phyloP scores from a whole-genome alignment of 2,329 filamentous ascomycete species.

The Chaetothyriales sp. region DNA sequence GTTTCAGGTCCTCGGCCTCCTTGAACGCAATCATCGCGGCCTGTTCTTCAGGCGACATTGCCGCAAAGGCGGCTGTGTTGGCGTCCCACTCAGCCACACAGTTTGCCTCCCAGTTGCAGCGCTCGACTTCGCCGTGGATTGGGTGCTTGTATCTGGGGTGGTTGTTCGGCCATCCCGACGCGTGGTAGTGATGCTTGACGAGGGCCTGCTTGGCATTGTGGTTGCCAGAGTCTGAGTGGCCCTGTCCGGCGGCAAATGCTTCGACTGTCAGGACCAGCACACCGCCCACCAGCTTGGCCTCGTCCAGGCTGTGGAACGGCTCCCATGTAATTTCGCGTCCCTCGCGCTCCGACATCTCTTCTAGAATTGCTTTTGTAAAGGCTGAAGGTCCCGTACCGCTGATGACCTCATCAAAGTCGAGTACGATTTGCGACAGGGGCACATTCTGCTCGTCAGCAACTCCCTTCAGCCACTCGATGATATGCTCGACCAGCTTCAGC shows the following conservation, averaged over 20 bases:
- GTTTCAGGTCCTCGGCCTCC: slow-evolving; percentile 3
- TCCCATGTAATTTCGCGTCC: slow-evolving; percentile 43
- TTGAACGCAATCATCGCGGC: slow-evolving; percentile 32
- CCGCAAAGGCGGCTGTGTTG: slow-evolving; percentile 46
- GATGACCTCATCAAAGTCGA: slow-evolving; percentile 59
- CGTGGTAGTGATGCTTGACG: slow-evolving; percentile 61
- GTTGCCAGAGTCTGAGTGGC: slow-evolving; percentile 57
- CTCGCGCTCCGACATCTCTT: slow-evolving; percentile 42
- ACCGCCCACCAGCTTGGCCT: slow-evolving; percentile 49
- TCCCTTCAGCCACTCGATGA: slow-evolving; percentile 49
- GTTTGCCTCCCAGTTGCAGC: slow-evolving; percentile 52
- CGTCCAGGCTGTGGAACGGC: slow-evolving; percentile 48
- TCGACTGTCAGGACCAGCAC: slow-evolving; percentile 55
- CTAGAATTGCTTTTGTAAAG: slow-evolving; percentile 50
- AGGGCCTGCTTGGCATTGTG: slow-evolving; percentile 51
- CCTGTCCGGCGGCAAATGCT: slow-evolving; percentile 57
- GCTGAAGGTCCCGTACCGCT: slow-evolving; percentile 57
- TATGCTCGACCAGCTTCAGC: slow-evolving; percentile 52
- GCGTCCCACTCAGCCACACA: slow-evolving; percentile 53
- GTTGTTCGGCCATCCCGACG: slow-evolving; percentile 52
- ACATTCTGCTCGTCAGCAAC: slow-evolving; percentile 45
- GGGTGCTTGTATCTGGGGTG: slow-evolving; percentile 55
- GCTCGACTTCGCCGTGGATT: slow-evolving; percentile 54
- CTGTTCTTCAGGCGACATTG: slow-evolving; percentile 44
- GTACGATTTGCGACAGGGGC: slow-evolving; percentile 43